A percentile compares a stretch with the other conserved stretches of the same genome.
Conservation (phyloP, 2,329 filamentous ascomycete genomes). For the Pseudocercospora fijiensis region DNA sequence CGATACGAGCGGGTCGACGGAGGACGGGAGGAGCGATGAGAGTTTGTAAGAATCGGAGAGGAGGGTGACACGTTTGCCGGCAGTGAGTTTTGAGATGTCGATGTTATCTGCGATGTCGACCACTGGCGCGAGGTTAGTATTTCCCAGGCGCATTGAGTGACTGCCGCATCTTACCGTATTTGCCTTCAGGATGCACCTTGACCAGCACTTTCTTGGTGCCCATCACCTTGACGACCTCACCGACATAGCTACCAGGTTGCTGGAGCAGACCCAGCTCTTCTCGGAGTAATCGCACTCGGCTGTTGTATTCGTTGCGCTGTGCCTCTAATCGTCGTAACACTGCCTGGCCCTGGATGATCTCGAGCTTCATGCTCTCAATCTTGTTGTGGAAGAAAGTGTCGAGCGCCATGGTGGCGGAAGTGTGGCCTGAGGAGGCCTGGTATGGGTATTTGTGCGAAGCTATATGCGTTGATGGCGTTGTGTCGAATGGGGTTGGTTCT, state of each 20-base stretch:
- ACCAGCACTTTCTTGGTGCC: conserved; percentile 98
- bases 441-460: neutral
- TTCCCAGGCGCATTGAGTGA: neutral
- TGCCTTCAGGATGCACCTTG: conserved; percentile 98
- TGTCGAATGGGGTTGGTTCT: neutral
- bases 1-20: conserved; percentile 95
- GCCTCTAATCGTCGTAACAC: conserved; percentile 92
- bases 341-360: conserved; percentile 98
- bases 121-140: conserved; percentile 55
- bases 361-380: conserved; percentile 99
- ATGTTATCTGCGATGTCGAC: conserved; percentile 94
- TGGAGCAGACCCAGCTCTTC: conserved; percentile 95
- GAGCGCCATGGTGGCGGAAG: conserved; percentile 77
- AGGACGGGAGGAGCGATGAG: conserved; percentile 96
- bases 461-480: neutral
- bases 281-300: conserved; percentile 85
- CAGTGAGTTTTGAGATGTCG: conserved; percentile 91
- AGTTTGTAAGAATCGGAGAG: conserved; percentile 98
- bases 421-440: conserved; percentile 6
- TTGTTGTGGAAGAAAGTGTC: conserved; percentile 99
- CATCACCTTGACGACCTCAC: conserved; percentile 99
- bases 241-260: conserved; percentile 96
- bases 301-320: conserved; percentile 99
- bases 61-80: conserved; percentile 94
- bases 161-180: conserved; percentile 76